Conservation (phyloP, 345 rosid genomes). For the Draba incana region DNA sequence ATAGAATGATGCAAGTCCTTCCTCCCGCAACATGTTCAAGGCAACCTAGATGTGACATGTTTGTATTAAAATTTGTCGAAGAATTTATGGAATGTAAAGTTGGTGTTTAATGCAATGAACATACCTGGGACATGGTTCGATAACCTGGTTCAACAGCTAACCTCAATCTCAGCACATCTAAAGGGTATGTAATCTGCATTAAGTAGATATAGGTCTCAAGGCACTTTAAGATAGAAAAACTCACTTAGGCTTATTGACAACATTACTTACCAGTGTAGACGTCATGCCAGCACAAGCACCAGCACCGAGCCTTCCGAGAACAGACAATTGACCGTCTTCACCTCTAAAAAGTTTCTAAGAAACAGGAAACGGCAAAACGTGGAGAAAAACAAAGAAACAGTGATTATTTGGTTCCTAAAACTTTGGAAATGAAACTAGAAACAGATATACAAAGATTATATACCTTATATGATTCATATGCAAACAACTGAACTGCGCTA, state of each 20-base stretch:
- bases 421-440: slow-evolving; percentile 23
- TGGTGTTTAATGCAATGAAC: slow-evolving; percentile 19
- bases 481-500: slow-evolving; percentile 92
- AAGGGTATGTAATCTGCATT: slow-evolving; percentile 78
- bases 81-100: not conserved
- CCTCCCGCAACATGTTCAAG: slow-evolving; percentile 82
- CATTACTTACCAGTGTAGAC: slow-evolving; percentile 80
- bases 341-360: slow-evolving; percentile 76
- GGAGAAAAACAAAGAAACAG: slow-evolving; percentile 7
- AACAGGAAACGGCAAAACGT: slow-evolving; percentile 16
- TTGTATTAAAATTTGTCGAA: not conserved
- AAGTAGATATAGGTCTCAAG: not conserved
- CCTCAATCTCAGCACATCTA: slow-evolving; percentile 85
- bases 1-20: slow-evolving; percentile 81
- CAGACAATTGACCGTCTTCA: slow-evolving; percentile 79
- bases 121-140: slow-evolving; percentile 80
- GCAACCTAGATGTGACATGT: slow-evolving; percentile 59
- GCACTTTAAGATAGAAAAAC: slow-evolving; percentile 5
- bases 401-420: not conserved
- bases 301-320: slow-evolving; percentile 90
- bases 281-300: slow-evolving; percentile 99
- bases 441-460: not conserved
- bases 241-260: slow-evolving; percentile 19
- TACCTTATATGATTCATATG: slow-evolving; percentile 95
- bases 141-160: slow-evolving; percentile 91